A percentile compares a stretch with the other conserved stretches of the same genome.
These are phyloP conservation scores for Terana coerulea DNA, from an alignment of 768 basidiomycete species.

Conservation along the genomic window DNA sequence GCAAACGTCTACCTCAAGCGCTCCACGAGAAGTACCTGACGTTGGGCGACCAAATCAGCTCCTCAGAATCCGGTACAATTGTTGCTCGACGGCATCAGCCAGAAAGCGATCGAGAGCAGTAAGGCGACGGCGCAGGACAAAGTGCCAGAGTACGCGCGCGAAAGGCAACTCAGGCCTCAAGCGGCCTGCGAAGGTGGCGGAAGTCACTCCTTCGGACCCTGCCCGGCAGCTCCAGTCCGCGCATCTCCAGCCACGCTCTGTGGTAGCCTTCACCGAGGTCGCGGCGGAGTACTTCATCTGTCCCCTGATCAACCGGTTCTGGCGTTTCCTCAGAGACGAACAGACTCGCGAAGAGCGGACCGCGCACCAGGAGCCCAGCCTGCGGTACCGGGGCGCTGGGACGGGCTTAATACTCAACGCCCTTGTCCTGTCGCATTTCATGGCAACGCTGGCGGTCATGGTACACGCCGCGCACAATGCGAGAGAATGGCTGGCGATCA, in stretches of 20 bases:
- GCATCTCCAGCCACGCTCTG: slow-evolving; percentile 16
- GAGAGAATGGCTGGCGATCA: slow-evolving; percentile 71
- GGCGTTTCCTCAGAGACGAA: slow-evolving; percentile 87
- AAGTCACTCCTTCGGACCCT: slow-evolving; percentile 28
- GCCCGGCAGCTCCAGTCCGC: slow-evolving; percentile 14
- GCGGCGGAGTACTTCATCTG: slow-evolving; percentile 87
- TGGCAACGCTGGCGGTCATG: slow-evolving; percentile 74
- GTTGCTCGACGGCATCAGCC: slow-evolving; percentile 62
- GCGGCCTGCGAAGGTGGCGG: slow-evolving; percentile 42
- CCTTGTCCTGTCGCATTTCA: slow-evolving; percentile 68
- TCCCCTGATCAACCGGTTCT: slow-evolving; percentile 92
- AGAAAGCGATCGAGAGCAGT: slow-evolving; percentile 57
- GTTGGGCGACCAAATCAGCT: slow-evolving; percentile 30
- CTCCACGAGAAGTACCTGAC: slow-evolving; percentile 69
- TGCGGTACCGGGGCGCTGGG: slow-evolving; percentile 67
- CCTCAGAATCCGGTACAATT: slow-evolving; percentile 44
- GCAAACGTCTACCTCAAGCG: slow-evolving; percentile 67
- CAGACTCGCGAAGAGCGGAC: slow-evolving; percentile 73
- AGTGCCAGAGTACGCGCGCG: slow-evolving; percentile 61
- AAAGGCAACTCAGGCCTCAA: slow-evolving; percentile 70
- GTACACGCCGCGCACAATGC: slow-evolving; percentile 82
- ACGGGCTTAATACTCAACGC: slow-evolving; percentile 82
- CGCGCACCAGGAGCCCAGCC: slow-evolving; percentile 46
- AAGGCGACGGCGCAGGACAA: slow-evolving; percentile 51
- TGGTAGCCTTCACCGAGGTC: slow-evolving; percentile 57